These are phyloP conservation scores for Aspergillus panamensis DNA, from an alignment of 495 filamentous ascomycete genomes.

Conservation along the genomic window DNA sequence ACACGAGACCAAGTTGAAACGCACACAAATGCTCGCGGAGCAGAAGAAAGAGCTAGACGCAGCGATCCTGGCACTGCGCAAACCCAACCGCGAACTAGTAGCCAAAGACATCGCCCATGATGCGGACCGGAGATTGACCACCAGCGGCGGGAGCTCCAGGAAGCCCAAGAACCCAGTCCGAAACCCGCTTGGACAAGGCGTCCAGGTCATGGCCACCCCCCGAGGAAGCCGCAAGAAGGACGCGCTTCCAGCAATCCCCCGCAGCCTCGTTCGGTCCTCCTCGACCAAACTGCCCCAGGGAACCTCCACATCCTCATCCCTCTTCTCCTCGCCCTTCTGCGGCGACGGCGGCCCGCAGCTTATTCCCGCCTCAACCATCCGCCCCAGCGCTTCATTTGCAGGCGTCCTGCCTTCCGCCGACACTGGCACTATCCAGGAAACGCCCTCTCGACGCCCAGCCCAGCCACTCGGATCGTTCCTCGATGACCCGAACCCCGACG, in stretches of 20 bases:
- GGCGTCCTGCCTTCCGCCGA: conserved; percentile 14
- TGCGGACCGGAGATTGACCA: conserved; percentile 55
- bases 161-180: conserved; percentile 63
- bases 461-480: conserved; percentile 30
- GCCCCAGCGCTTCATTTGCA: conserved; percentile 18
- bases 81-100: conserved; percentile 78
- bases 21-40: conserved; percentile 63
- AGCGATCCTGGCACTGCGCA: conserved; percentile 79
- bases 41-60: conserved; percentile 75
- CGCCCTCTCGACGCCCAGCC: conserved; percentile 48
- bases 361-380: conserved; percentile 23
- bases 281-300: conserved; percentile 4
- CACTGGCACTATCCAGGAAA: conserved; percentile 45
- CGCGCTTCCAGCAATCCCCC: conserved; percentile 31
- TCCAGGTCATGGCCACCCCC: conserved; percentile 78
- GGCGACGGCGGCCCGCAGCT: conserved; percentile 17
- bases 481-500: conserved; percentile 7
- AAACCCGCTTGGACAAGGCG: conserved; percentile 53
- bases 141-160: conserved; percentile 34
- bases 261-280: conserved; percentile 24
- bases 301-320: background rate
- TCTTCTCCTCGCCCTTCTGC: conserved; percentile 18
- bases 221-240: conserved; percentile 49
- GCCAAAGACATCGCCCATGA: conserved; percentile 68
- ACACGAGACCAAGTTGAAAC: conserved; percentile 63